phyloP scores from a whole-genome alignment of 1,284 basidiomycete species.

The Sporisorium reilianum region DNA sequence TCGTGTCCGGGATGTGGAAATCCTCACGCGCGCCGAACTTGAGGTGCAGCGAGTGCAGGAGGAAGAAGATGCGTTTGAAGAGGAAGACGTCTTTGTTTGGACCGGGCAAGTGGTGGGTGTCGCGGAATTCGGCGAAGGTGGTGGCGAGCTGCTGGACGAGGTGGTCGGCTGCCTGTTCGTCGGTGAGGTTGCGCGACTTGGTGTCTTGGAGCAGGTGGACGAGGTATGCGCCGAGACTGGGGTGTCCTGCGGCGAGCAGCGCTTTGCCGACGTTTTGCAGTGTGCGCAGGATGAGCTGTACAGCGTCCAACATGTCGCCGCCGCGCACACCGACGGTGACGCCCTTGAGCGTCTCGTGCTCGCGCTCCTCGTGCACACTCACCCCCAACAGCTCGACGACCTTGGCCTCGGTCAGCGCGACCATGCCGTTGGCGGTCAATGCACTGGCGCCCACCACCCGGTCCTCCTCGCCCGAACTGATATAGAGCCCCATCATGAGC shows the following conservation, averaged over 20 bases:
- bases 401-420: conserved; percentile 22
- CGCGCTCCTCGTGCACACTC: conserved; percentile 73
- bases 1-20: conserved; percentile 70
- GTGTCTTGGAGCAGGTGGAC: conserved; percentile 76
- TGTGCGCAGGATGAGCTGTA: conserved; percentile 76
- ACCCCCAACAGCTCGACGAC: conserved; percentile 57
- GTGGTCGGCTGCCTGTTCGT: conserved; percentile 30
- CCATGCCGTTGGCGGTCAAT: conserved; percentile 48
- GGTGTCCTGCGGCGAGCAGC: conserved; percentile 76
- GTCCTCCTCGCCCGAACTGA: conserved; percentile 42
- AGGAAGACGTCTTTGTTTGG: conserved; percentile 74
- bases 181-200: conserved; percentile 67
- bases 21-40: conserved; percentile 66
- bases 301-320: conserved; percentile 79
- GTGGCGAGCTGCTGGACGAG: conserved; percentile 8
- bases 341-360: conserved; percentile 78
- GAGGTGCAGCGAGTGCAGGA: conserved; percentile 78
- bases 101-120: conserved; percentile 33
- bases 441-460: conserved; percentile 11
- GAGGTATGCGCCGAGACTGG: conserved; percentile 80
- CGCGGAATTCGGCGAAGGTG: conserved; percentile 58
- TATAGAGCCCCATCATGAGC: conserved; percentile 58
- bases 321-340: conserved; percentile 79
- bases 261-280: conserved; percentile 80
- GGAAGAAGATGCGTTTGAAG: conserved; percentile 88